These are phyloP conservation scores for Diaporthe humulicola DNA, from an alignment of 2,329 filamentous ascomycete genomes.

Conservation along the genomic window DNA sequence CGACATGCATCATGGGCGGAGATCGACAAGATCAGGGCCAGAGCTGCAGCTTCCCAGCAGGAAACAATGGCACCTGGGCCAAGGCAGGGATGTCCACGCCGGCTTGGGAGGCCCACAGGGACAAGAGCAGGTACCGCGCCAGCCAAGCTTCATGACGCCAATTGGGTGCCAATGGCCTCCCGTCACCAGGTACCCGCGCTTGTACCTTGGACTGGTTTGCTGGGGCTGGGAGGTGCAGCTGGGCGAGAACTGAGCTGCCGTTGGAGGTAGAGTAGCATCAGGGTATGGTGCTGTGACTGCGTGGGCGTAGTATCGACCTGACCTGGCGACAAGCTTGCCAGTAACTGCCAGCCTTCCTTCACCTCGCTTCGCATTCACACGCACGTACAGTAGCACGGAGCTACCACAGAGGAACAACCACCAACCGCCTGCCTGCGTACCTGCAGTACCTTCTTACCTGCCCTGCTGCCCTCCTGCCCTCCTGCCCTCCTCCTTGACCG, in stretches of 20 bases:
- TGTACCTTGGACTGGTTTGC: constrained; percentile 24
- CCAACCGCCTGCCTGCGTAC: constrained; percentile 18
- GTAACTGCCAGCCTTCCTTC: not conserved
- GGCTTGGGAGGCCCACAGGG: constrained; percentile 5
- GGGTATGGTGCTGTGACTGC: not conserved
- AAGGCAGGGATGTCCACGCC: constrained; percentile 34
- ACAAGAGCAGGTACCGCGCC: constrained; percentile 32
- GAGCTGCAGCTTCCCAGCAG: constrained; percentile 27
- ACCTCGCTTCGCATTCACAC: constrained; percentile 8
- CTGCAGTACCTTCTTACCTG: constrained; percentile 6
- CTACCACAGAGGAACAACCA: not conserved
- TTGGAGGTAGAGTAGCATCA: not conserved
- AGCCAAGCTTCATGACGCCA: constrained; percentile 19
- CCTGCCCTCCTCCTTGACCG: not conserved
- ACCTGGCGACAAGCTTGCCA: not conserved
- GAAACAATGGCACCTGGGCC: constrained; percentile 9
- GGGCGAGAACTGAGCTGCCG: constrained; percentile 6
- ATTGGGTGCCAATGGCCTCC: constrained; percentile 2
- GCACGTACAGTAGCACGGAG: not conserved
- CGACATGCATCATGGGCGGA: constrained; percentile 18
- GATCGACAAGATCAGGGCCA: constrained; percentile 28
- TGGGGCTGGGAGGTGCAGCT: constrained; percentile 16
- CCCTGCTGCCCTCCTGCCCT: no score
- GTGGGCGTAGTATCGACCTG: constrained; percentile 10
- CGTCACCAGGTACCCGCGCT: constrained; percentile 26